These are phyloP conservation scores for Volutella citrinella DNA, from an alignment of 2,329 filamentous ascomycete species.

Conservation along the genomic window DNA sequence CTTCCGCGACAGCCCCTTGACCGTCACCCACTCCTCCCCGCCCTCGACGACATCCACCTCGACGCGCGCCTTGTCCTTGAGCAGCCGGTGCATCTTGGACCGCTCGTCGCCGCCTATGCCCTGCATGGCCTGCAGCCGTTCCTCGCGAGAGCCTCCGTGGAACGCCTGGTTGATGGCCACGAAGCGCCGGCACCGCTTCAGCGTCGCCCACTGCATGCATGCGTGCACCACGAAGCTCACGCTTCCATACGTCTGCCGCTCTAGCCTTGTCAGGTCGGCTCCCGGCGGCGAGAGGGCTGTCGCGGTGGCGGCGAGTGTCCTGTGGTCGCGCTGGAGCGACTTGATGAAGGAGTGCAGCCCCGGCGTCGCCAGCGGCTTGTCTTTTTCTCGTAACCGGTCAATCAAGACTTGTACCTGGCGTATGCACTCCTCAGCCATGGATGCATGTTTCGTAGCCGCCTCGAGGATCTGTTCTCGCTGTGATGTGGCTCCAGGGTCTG, in stretches of 20 bases:
- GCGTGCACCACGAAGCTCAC: slow-evolving; percentile 20
- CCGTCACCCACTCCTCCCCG: slow-evolving; percentile 33
- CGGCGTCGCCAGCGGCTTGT: not conserved
- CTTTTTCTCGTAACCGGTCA: not conserved
- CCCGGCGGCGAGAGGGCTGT: not conserved
- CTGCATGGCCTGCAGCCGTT: slow-evolving; percentile 21
- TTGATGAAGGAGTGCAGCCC: not conserved
- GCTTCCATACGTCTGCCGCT: slow-evolving; percentile 22
- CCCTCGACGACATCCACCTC: slow-evolving; percentile 35
- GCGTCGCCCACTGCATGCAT: slow-evolving; percentile 27
- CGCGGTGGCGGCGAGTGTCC: not conserved
- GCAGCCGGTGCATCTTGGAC: slow-evolving; percentile 25
- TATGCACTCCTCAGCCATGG: not conserved
- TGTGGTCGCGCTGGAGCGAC: not conserved
- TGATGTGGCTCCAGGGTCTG: too few relatives aligned
- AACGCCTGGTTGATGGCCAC: slow-evolving; percentile 31
- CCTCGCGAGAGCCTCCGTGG: slow-evolving; percentile 28
- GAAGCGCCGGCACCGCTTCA: slow-evolving; percentile 31
- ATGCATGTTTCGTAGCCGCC: not conserved
- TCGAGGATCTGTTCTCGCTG: not conserved
- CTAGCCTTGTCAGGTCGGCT: slow-evolving; percentile 1
- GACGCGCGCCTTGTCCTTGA: slow-evolving; percentile 32
- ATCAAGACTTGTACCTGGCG: not conserved
- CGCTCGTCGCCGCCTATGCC: slow-evolving; percentile 23
- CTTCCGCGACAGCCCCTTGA: slow-evolving; percentile 28